Percentiles rank a stretch among this genome's conserved stretches.
These are phyloP conservation scores for Fusarium ambrosium DNA, from an alignment of 2,329 filamentous ascomycete species.

Conservation along the genomic window DNA sequence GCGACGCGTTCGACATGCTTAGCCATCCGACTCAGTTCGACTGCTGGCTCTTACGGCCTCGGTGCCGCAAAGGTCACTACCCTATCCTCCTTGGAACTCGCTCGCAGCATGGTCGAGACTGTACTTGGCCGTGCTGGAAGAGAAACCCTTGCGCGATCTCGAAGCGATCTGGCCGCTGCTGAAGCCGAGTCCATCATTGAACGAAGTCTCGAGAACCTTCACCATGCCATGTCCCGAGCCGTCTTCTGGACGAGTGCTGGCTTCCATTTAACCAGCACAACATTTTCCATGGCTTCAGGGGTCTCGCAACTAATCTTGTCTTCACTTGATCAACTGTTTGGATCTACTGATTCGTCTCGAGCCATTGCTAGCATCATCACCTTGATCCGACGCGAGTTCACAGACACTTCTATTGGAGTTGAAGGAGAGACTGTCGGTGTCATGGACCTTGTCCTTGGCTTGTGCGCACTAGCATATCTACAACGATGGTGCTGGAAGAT, in stretches of 20 bases:
- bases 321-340: constrained; percentile 74
- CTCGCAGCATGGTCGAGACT: constrained; percentile 67
- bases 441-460: constrained; percentile 70
- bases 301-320: constrained; percentile 70
- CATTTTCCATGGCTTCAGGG: constrained; percentile 67
- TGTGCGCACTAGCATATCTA: constrained; percentile 72
- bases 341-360: constrained; percentile 77
- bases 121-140: constrained; percentile 66
- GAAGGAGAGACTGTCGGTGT: constrained; percentile 72
- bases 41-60: constrained; percentile 66
- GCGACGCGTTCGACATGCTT: constrained; percentile 72
- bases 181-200: constrained; percentile 71
- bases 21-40: constrained; percentile 65
- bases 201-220: constrained; percentile 67
- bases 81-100: constrained; percentile 69
- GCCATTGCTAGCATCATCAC: constrained; percentile 77
- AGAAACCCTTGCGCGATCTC: constrained; percentile 61
- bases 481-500: constrained; percentile 69
- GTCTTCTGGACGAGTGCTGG: constrained; percentile 73
- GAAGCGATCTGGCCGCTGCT: constrained; percentile 61
- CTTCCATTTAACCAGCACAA: constrained; percentile 70
- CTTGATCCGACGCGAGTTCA: constrained; percentile 73
- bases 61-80: constrained; percentile 69
- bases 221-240: constrained; percentile 69
- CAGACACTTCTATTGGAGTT: constrained; percentile 71